phyloP scores from a whole-genome alignment of 2,329 filamentous ascomycete species.

The Claviceps sp. region DNA sequence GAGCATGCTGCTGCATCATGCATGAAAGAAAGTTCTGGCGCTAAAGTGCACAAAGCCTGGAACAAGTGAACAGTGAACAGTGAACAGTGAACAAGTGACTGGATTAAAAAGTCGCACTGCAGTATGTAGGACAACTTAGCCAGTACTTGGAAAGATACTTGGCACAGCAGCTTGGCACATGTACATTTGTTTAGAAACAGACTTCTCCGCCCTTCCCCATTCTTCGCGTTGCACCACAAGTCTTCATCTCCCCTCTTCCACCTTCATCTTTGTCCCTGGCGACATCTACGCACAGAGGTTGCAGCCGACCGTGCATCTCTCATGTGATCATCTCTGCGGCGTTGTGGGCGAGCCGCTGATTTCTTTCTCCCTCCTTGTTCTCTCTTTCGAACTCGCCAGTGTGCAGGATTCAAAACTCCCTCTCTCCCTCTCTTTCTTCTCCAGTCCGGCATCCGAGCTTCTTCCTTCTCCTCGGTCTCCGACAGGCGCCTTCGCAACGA shows the following conservation, averaged over 20 bases:
- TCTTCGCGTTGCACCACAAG: constrained; percentile 2
- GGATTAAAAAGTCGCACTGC: no score
- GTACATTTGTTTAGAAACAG: not conserved
- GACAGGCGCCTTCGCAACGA: not conserved
- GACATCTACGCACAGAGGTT: constrained; percentile 10
- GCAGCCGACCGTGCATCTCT: constrained; percentile 11
- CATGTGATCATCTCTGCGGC: constrained; percentile 18
- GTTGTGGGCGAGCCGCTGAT: constrained; percentile 19
- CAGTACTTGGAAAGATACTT: not conserved
- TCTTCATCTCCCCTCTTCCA: not conserved
- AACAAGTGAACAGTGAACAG: no score
- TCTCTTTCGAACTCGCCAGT: not conserved
- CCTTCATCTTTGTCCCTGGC: constrained; percentile 6
- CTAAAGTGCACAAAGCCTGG: no score
- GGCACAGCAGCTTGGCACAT: not conserved
- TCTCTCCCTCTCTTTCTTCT: not conserved
- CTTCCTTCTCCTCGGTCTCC: not conserved
- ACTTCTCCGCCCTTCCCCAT: not conserved
- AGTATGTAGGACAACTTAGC: no score
- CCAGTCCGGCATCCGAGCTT: not conserved
- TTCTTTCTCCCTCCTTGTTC: not conserved
- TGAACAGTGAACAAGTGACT: no score
- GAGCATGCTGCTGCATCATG: no score
- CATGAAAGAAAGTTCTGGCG: no score
- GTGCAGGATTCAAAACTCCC: not conserved